Evolutionary conservation across 78 protist genomes (phyloP).

Genomic region (Chrysochromulina parva): DNA sequence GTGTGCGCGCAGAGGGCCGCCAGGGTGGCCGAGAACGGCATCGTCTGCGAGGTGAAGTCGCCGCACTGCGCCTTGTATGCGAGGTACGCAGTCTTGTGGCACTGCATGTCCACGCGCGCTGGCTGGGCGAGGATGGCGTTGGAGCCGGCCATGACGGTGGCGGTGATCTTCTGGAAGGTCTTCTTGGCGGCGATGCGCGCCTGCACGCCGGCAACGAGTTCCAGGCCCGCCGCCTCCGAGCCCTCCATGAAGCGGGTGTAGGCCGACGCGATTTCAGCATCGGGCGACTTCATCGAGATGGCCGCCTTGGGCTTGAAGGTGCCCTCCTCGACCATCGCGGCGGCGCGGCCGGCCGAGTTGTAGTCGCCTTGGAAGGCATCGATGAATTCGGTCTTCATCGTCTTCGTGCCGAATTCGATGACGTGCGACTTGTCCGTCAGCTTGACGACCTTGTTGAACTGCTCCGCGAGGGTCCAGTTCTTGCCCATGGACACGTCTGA

Average conservation of each 20-base stretch:
- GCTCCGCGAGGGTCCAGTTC: not conserved
- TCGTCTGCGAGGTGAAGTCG: not conserved
- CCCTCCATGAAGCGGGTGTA: not conserved
- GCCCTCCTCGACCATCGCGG: no score
- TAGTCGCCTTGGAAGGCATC: not conserved
- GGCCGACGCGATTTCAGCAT: not conserved
- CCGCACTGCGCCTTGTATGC: not conserved
- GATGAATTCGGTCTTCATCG: not conserved
- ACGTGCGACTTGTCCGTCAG: not conserved
- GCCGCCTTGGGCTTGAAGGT: not conserved
- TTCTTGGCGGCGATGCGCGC: not conserved
- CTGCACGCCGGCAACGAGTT: not conserved
- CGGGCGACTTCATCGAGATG: not conserved
- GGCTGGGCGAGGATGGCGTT: not conserved
- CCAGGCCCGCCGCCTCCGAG: not conserved
- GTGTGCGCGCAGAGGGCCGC: not conserved
- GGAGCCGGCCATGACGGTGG: not conserved
- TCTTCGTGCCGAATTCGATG: not conserved
- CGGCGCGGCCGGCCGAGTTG: not conserved
- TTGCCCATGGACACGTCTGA: no score
- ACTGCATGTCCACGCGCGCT: not conserved
- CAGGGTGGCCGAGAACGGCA: not conserved
- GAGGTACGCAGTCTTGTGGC: not conserved
- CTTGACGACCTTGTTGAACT: not conserved
- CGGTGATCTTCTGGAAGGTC: not conserved